Base-by-base conservation (phyloP, 805 yeast species). In the Candida easanensis region DNA sequence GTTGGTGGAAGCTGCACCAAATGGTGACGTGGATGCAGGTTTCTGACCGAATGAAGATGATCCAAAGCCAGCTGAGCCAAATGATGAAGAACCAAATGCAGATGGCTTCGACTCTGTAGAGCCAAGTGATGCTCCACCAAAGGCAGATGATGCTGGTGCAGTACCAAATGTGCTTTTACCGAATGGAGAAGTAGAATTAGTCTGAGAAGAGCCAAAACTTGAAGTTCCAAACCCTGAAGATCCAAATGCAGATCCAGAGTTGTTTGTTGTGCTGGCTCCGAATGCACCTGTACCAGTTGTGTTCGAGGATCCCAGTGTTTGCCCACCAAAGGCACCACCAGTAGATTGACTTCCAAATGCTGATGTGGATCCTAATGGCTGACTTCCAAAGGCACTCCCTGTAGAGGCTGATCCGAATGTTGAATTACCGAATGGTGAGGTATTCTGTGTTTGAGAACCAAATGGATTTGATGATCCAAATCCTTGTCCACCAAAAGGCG, bases 11-110 rank as follows among this genome's bases (percentile, higher is more conserved):
- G 56, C 42, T 18, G 53, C 47, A 26, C 50, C 48, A 39, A 42
- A 39, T 18, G 44, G 26, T 26, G 49, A 34, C 3, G 41, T 28
- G 13, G 42, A 15, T 33, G 26, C 23, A 17, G 26, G 25, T 30
- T 27, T 6, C 28, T 11, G 23, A 11, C 23, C 31, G n/a, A 25
- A 16, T 7, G 32, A 4, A 13, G 38, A 13, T 14, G 37, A 27
- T 4, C 49, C 52, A 32, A 52, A 46, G 6, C 45, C 49, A 10
- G 21, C 48, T 14, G 38, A 19, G 6, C 56, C 56, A 41, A 55
- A 51, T 2, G 54, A 49, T 15, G 58, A 49, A n/a, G 51, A 40
- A 6, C 50, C 49, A 42, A 48, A 48, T 23, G 45, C 45, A 28
- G 41, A 38, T 53, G 54, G 40, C 17, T 21, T 35, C 5, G 45